These are phyloP conservation scores for Talaromyces sp. DNA, from an alignment of 2,329 filamentous ascomycete genomes.

Conservation along the genomic window DNA sequence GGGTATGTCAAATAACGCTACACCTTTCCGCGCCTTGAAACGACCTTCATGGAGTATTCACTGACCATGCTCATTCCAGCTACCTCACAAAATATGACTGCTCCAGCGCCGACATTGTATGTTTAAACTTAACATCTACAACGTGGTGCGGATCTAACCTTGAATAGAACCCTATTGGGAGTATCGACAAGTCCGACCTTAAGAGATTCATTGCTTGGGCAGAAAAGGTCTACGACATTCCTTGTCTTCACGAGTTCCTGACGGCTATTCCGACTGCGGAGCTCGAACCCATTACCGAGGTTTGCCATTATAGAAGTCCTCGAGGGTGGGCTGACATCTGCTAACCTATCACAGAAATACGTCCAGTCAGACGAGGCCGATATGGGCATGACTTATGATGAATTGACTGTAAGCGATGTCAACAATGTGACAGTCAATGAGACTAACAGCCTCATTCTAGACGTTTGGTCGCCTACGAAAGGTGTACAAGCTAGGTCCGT, in stretches of 20 bases:
- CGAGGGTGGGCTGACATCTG: background rate
- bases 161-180: conserved; percentile 30
- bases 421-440: too few species aligned
- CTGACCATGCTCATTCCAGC: conserved; percentile 23
- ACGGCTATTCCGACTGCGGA: conserved; percentile 59
- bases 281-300: conserved; percentile 60
- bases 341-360: conserved; percentile 30
- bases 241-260: conserved; percentile 53
- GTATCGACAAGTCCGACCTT: conserved; percentile 61
- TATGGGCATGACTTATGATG: conserved; percentile 49
- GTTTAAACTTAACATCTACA: background rate
- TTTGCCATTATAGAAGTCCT: conserved; percentile 39
- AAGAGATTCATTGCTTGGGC: conserved; percentile 66
- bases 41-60: background rate
- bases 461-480: conserved; percentile 47
- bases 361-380: conserved; percentile 50
- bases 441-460: background rate
- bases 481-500: conserved; percentile 50
- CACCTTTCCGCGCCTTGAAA: too few species aligned
- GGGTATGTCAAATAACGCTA: conserved; percentile 4
- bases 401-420: conserved; percentile 46
- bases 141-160: background rate
- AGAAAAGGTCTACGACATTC: conserved; percentile 55
- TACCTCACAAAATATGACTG: conserved; percentile 67
- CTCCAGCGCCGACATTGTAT: conserved; percentile 56